phyloP scores from a whole-genome alignment of 2,329 filamentous ascomycete species.

The Aspergillus aculeatus region DNA sequence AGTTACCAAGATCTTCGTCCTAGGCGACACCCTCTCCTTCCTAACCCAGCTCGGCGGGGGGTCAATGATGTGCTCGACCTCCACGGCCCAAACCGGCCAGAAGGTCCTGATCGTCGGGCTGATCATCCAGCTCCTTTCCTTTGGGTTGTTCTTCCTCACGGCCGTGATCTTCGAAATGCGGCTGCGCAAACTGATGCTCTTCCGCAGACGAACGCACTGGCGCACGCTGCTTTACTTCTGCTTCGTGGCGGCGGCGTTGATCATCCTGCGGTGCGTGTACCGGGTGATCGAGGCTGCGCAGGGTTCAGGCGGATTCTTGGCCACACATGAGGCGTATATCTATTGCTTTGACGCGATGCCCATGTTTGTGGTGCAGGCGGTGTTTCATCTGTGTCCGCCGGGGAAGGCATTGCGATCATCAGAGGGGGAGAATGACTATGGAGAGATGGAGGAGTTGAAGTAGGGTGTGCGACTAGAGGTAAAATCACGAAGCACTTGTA shows the following conservation, averaged over 20 bases:
- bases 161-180: background rate
- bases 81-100: no score
- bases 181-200: background rate
- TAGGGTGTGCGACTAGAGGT: no score
- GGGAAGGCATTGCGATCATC: background rate
- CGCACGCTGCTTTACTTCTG: no score
- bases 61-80: constrained; percentile 1
- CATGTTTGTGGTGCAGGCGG: constrained; percentile 14
- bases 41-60: constrained; percentile 1
- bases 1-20: constrained; percentile 9
- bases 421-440: no score
- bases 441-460: no score
- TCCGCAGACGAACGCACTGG: no score
- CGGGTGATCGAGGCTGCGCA: constrained; percentile 7
- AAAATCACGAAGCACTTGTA: no score
- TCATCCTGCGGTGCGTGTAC: constrained; percentile 12
- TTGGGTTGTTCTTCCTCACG: no score
- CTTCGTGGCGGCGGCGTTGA: background rate
- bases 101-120: no score
- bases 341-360: constrained; percentile 14
- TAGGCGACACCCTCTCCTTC: constrained; percentile 6
- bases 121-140: no score
- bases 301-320: background rate
- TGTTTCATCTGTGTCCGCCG: constrained; percentile 12
- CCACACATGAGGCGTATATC: constrained; percentile 10